These are phyloP conservation scores for Linnemannia schmuckeri DNA, from an alignment of 192 early-diverging fungal species.

Conservation along the genomic window DNA sequence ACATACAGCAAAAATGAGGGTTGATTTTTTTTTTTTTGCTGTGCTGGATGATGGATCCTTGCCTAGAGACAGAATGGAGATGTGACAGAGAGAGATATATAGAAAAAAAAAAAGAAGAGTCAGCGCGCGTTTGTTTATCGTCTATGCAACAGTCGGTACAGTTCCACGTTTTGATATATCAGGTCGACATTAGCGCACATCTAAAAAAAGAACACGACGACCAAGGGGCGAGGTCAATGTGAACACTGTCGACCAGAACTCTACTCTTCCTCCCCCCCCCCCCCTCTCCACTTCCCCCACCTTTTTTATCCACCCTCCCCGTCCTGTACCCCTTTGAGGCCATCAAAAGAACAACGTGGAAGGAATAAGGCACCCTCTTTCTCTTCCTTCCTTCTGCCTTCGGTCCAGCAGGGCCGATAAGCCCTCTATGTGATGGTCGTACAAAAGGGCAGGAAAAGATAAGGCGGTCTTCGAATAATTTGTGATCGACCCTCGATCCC, in stretches of 20 bases:
- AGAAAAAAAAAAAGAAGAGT: neutral
- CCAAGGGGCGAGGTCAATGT: neutral
- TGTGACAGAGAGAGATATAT: neutral
- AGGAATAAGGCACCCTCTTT: neutral
- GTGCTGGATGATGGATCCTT: neutral
- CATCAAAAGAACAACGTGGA: neutral
- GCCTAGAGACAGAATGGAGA: neutral
- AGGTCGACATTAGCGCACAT: neutral
- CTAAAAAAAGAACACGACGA: neutral
- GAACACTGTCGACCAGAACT: conserved; percentile 2
- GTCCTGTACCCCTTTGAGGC: neutral
- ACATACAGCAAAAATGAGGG: neutral
- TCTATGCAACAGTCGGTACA: neutral
- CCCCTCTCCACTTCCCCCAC: neutral
- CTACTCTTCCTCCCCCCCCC: neutral
- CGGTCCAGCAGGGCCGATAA: neutral
- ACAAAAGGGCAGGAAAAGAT: conserved; percentile 1
- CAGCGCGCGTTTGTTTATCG: neutral
- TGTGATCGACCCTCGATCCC: neutral
- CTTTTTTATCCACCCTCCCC: neutral
- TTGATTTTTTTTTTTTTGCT: neutral
- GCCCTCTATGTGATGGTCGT: neutral
- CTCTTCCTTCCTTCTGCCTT: neutral
- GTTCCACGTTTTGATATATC: neutral
- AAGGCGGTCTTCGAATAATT: neutral